Evolutionary conservation across 2,329 filamentous ascomycete genomes (phyloP).

Genomic region (Pyrenochaeta sp.): DNA sequence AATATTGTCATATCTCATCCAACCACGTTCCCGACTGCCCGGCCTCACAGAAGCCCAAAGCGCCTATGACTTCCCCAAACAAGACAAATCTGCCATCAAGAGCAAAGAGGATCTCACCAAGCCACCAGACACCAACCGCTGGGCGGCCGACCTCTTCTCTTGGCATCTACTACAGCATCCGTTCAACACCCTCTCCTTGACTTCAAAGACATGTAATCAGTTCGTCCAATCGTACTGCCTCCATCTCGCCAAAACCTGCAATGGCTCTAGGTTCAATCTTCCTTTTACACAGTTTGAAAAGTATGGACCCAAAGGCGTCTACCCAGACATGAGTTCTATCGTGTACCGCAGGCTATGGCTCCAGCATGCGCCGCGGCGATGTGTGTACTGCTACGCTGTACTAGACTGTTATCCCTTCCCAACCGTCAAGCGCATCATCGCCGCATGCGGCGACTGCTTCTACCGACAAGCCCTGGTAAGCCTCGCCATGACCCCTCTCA

Average conservation of each 20-base stretch:
- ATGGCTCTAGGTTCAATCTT: constrained; percentile 35
- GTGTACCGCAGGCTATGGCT: constrained; percentile 42
- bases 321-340: constrained; percentile 35
- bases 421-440: constrained; percentile 22
- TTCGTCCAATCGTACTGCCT: constrained; percentile 36
- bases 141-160: constrained; percentile 38
- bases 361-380: constrained; percentile 35
- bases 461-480: constrained; percentile 37
- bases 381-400: constrained; percentile 33
- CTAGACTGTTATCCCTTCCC: constrained; percentile 37
- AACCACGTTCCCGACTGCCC: constrained; percentile 37
- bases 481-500: background rate
- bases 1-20: constrained; percentile 37
- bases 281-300: constrained; percentile 32
- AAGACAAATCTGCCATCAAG: constrained; percentile 26
- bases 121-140: constrained; percentile 33
- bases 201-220: constrained; percentile 27
- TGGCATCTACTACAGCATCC: constrained; percentile 31
- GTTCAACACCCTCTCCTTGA: constrained; percentile 35
- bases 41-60: constrained; percentile 40
- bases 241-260: constrained; percentile 34
- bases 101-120: constrained; percentile 26
- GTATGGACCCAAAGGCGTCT: constrained; percentile 24
- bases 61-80: constrained; percentile 21
- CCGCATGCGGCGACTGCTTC: constrained; percentile 38